A percentile compares a stretch with the other conserved stretches of the same genome.
Conservation (phyloP, 768 basidiomycete species). For the Suillus bovinus region DNA sequence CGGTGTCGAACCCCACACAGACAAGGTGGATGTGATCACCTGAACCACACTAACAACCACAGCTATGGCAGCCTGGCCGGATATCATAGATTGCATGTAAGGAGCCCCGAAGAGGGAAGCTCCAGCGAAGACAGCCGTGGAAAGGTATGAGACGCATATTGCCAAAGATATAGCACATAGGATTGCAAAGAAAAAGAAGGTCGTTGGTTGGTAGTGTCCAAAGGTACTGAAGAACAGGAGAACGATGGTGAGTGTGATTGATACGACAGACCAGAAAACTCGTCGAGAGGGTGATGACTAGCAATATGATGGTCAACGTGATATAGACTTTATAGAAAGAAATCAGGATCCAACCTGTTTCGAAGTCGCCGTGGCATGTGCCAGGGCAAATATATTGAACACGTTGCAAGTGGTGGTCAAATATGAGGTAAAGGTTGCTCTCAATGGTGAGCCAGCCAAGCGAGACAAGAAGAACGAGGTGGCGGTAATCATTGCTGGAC, state of each 20-base stretch:
- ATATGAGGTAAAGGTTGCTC: slow-evolving; percentile 66
- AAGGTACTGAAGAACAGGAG: slow-evolving; percentile 71
- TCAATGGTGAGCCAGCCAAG: slow-evolving; percentile 59
- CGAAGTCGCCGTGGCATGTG: slow-evolving; percentile 70
- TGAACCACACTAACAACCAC: slow-evolving; percentile 81
- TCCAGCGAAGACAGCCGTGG: slow-evolving; percentile 73
- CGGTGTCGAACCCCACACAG: slow-evolving; percentile 48
- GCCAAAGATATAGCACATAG: slow-evolving; percentile 61
- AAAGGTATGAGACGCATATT: slow-evolving; percentile 70
- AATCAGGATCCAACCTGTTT: slow-evolving; percentile 52
- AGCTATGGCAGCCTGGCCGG: slow-evolving; percentile 84
- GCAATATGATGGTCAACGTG: slow-evolving; percentile 8
- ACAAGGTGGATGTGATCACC: slow-evolving; percentile 59
- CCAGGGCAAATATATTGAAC: slow-evolving; percentile 67
- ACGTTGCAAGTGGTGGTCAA: slow-evolving; percentile 63
- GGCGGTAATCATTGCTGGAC: slow-evolving; percentile 79
- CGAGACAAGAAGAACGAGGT: slow-evolving; percentile 79
- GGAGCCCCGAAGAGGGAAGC: slow-evolving; percentile 77
- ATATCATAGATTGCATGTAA: slow-evolving; percentile 74
- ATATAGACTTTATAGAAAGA: slow-evolving; percentile 1
- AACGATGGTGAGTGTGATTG: slow-evolving; percentile 33
- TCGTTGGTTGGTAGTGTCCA: slow-evolving; percentile 46
- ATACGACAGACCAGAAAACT: slow-evolving; percentile 40
- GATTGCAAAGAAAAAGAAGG: slow-evolving; percentile 68
- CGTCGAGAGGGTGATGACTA: slow-evolving; percentile 67